A percentile compares a stretch with the other conserved stretches of the same genome.
phyloP scores from a whole-genome alignment of 164 flowering plant genomes.

The Cinnamomum chago region DNA sequence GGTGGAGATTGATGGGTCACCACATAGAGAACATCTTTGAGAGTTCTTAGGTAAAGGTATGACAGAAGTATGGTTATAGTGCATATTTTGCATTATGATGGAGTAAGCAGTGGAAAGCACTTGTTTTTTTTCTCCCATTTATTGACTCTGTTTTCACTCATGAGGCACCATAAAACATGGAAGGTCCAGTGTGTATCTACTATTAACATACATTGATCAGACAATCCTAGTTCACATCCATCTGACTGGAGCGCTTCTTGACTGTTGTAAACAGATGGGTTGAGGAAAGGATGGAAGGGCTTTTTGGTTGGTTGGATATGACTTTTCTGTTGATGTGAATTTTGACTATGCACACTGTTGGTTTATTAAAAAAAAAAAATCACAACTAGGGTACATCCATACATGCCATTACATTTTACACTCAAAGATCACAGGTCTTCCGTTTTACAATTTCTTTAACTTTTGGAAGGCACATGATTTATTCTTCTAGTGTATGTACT shows the following conservation, averaged over 20 bases:
- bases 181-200: background rate
- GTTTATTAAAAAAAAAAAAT: too few relatives aligned
- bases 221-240: background rate
- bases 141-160: background rate
- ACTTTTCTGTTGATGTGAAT: background rate
- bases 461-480: background rate
- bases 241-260: background rate
- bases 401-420: background rate
- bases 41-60: background rate
- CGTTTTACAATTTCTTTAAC: background rate
- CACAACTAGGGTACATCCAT: background rate
- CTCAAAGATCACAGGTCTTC: background rate
- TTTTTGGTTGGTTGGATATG: background rate
- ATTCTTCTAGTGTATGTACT: background rate
- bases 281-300: background rate
- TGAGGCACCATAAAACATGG: background rate
- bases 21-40: background rate
- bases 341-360: background rate
- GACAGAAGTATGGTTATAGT: background rate
- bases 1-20: too few relatives aligned
- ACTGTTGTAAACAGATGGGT: background rate
- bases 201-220: background rate
- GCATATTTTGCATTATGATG: background rate
- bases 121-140: background rate
- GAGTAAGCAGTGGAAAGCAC: background rate